Percentiles rank a stretch among this genome's conserved stretches.
phyloP scores from a whole-genome alignment of 2,329 filamentous ascomycete genomes.

The Fusarium falciforme region DNA sequence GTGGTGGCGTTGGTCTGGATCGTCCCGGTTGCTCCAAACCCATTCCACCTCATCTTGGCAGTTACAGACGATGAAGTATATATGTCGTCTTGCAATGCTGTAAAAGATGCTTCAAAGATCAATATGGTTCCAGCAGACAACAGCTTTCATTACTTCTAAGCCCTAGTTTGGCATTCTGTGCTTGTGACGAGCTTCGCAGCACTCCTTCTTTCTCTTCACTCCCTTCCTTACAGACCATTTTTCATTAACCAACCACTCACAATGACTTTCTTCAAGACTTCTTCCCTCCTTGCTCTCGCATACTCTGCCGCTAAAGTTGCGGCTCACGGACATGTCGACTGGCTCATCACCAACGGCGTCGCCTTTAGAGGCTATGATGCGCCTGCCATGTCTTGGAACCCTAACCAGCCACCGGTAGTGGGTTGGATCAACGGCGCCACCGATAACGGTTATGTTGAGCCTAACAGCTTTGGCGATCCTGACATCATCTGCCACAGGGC shows the following conservation, averaged over 20 bases:
- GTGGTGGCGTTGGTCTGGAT: constrained; percentile 25
- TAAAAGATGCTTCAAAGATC: not conserved
- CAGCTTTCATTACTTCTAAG: not conserved
- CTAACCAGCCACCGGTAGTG: constrained; percentile 31
- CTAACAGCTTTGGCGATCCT: constrained; percentile 50
- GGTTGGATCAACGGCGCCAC: constrained; percentile 38
- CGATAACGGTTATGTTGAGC: constrained; percentile 64
- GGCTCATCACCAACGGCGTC: constrained; percentile 38
- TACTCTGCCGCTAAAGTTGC: not conserved
- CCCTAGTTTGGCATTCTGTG: constrained; percentile 11
- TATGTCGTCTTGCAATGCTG: not conserved
- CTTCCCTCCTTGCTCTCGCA: not conserved
- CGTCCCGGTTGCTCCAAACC: not conserved
- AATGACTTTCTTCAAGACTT: constrained; percentile 12
- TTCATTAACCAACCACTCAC: not conserved
- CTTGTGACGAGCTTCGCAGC: not conserved
- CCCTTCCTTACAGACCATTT: not conserved
- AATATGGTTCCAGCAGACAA: not conserved
- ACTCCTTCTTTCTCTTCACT: not conserved
- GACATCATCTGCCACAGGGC: constrained; percentile 62
- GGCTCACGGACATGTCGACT: constrained; percentile 41
- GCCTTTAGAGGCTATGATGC: constrained; percentile 40
- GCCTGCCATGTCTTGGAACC: constrained; percentile 38
- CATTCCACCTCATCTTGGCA: constrained; percentile 23
- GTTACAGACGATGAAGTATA: not conserved